phyloP scores from a whole-genome alignment of 768 basidiomycete genomes.

The Atractiella rhizophila region DNA sequence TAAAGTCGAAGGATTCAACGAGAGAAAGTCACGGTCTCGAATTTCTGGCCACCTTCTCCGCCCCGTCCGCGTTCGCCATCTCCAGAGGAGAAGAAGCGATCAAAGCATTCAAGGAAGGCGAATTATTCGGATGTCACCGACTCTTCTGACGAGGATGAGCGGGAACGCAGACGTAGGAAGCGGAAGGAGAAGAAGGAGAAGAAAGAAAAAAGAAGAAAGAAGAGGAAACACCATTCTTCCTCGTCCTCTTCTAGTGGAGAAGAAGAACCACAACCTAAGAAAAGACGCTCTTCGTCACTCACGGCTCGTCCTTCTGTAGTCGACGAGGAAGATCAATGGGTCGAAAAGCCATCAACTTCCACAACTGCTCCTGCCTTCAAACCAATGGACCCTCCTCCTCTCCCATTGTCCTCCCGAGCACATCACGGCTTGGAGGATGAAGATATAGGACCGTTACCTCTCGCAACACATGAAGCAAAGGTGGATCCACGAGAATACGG shows the following conservation, averaged over 20 bases:
- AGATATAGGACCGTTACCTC: constrained; percentile 58
- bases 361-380: not conserved
- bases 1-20: constrained; percentile 6
- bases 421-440: constrained; percentile 33
- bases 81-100: constrained; percentile 1
- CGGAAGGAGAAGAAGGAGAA: constrained; percentile 11
- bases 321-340: constrained; percentile 38
- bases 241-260: not conserved
- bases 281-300: not conserved
- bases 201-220: not conserved
- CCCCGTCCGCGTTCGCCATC: constrained; percentile 3
- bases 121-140: too few relatives aligned
- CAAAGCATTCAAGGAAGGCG: too few relatives aligned
- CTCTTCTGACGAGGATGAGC: too few relatives aligned
- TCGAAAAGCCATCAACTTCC: constrained; percentile 30
- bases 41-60: constrained; percentile 10
- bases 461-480: constrained; percentile 26
- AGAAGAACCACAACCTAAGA: not conserved
- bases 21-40: constrained; percentile 6
- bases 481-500: constrained; percentile 56
- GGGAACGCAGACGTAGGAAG: not conserved
- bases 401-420: constrained; percentile 12
- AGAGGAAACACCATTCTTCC: not conserved
- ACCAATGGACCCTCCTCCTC: not conserved
- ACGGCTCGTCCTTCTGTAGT: constrained; percentile 7